Evolutionary conservation across 2,329 filamentous ascomycete species (phyloP), one percentile per base, ranked within the genome.

Genomic region (Pseudogymnoascus verrucosus): DNA sequence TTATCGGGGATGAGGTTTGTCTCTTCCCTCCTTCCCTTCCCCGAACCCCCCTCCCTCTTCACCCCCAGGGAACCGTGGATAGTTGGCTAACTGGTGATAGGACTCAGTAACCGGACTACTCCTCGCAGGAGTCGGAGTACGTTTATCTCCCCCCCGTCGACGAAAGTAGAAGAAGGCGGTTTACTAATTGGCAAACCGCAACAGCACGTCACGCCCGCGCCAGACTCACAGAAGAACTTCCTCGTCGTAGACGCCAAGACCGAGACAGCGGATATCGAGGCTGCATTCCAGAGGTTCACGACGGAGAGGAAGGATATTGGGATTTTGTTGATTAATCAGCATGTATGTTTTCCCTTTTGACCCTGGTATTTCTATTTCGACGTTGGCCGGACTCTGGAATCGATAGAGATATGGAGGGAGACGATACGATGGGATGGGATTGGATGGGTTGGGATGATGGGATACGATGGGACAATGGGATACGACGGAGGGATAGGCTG

Each of bases 241-340:
- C 86, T 99, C 8, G 91, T 99, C 64, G 95, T 99, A 66, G 93
- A 99, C 77, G 80, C 78, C 74, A 98, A 98, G 82, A 99, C 93
- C 39, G 92, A 97, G 69, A 95, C 84, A 62, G 80, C 89, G 2
- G 82, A 89, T 64, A 97, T 99, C 73, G 95, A 98, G 77, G 84
- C 87, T 37, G 89, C 93, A 8, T 99, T 99, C 75, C 89, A 96
- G 68, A 84, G 83, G 69, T 98, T 97, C 77, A 96, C 92, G 7
- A 85, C 86, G 64, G 85, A 95, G 76, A 84, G 95, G 74, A 98
- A 98, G 77, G 95, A 99, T 74, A 97, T 99, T 75, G 95, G 92
- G 28, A 96, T 99, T 71, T 77, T 99, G 66, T 80, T 99, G 69
- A 98, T 99, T 77, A 99, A 99, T 77, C 95, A 99, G 78, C 95